Percentiles rank a stretch among this genome's conserved stretches.
phyloP scores from a whole-genome alignment of 2,329 filamentous ascomycete species.

The Arthrinium puccinioides region DNA sequence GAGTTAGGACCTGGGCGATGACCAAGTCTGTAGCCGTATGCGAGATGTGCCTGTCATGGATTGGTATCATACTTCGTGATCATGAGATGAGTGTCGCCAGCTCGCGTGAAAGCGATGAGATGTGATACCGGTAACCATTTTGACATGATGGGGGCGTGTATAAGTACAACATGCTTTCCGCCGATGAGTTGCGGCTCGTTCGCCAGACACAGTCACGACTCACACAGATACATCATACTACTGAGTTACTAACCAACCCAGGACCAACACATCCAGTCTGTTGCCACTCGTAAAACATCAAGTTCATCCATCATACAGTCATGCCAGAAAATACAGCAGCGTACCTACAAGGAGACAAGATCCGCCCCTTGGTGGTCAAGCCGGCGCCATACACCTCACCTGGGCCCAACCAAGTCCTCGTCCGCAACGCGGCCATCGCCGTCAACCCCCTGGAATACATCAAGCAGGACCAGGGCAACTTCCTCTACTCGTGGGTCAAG shows the following conservation, averaged over 20 bases:
- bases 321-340: conserved; percentile 2
- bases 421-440: conserved; percentile 20
- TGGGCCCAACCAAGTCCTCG: conserved; percentile 18
- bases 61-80: too few relatives aligned
- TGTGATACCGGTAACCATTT: too few relatives aligned
- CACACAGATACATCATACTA: background rate
- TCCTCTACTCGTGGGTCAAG: conserved; percentile 10
- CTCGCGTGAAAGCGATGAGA: too few relatives aligned
- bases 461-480: conserved; percentile 15
- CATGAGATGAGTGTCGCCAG: too few relatives aligned
- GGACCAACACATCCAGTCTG: background rate
- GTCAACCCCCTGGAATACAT: conserved; percentile 25
- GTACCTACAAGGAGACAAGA: background rate
- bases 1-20: too few relatives aligned
- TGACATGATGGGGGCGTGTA: background rate
- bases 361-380: conserved; percentile 23
- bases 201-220: background rate
- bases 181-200: too few relatives aligned
- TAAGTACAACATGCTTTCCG: too few relatives aligned
- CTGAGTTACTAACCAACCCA: background rate
- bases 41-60: too few relatives aligned
- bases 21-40: too few relatives aligned
- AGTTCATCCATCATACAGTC: background rate
- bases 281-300: background rate
- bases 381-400: conserved; percentile 27